Evolutionary conservation across 2,329 filamentous ascomycete species (phyloP), one percentile per base, ranked within the genome.

Genomic region (Harringtonia lauricola): DNA sequence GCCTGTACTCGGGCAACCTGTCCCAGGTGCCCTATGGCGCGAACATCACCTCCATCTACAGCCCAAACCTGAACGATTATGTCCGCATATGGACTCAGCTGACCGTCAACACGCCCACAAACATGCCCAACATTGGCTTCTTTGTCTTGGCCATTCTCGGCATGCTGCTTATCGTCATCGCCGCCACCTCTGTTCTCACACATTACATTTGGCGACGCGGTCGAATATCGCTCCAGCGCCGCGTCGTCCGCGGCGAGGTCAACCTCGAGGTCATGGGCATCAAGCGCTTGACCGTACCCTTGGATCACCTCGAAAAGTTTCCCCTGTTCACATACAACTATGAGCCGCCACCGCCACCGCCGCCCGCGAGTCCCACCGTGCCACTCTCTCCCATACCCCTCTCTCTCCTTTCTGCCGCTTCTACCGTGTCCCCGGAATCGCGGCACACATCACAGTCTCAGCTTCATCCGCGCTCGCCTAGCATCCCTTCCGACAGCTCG

Each of bases 211-310:
- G 94, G 58, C 75, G 79, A 30, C 72, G 77, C 39, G 78, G 87
- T 26, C 78, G 89, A 9, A 70, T 71, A 21, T 70, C 70, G 2
- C 66, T 96, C 12, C 76, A 78, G 41, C 73, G 76, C 39, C 78
- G 88, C 13, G 81, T 95, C 15, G 71, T 77, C 46, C 71, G 70
- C 8, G 89, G 90, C 42, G 84, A 95, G 52, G 80, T 94, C 18
- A 86, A 95, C 55, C 68, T 95, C 3, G 89, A 95, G 61, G 79
- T 79, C 3, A 72, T 95, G 52, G 89, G 88, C 2, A 86, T 95
- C 52, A 90, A 86, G 56, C 76, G 83, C 14, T 64, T 95, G 21
- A 86, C 77, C 2, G 85, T 95, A 0, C 87, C 90, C 1, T 66
- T 72, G 37, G 65, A 78, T 9, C 68, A 87, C 33, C 71, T 96